Percentiles rank a stretch among this genome's conserved stretches.
Evolutionary conservation across 2,329 filamentous ascomycete species (phyloP).

Genomic region (Cytospora leucostoma): DNA sequence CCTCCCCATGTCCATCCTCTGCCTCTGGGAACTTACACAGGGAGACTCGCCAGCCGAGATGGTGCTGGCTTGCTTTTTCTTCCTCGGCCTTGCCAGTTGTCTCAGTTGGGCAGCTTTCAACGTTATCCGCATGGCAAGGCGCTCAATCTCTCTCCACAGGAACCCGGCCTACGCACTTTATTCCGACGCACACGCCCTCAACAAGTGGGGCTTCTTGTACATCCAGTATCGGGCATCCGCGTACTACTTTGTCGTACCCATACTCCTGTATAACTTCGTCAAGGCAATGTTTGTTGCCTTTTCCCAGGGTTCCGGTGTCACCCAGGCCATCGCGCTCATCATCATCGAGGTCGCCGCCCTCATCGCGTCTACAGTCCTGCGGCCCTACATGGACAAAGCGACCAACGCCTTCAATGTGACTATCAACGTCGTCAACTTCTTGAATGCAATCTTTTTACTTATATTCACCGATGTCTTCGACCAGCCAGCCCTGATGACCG

Average conservation of each 20-base stretch:
- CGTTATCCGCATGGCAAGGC: constrained; percentile 77
- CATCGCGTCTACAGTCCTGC: constrained; percentile 70
- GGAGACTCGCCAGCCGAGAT: constrained; percentile 78
- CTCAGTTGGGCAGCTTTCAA: constrained; percentile 79
- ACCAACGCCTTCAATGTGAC: constrained; percentile 89
- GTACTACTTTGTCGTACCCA: constrained; percentile 83
- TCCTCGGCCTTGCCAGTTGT: constrained; percentile 72
- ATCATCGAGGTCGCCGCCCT: constrained; percentile 74
- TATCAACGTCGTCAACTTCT: constrained; percentile 78
- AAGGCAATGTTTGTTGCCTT: constrained; percentile 84
- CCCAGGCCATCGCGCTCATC: constrained; percentile 75
- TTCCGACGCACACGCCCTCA: constrained; percentile 79
- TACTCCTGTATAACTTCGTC: constrained; percentile 70
- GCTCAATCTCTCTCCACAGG: constrained; percentile 80
- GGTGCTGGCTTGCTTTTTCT: constrained; percentile 77
- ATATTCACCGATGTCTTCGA: constrained; percentile 82
- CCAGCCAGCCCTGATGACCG: constrained; percentile 74
- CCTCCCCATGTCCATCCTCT: constrained; percentile 80
- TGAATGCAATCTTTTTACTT: constrained; percentile 78
- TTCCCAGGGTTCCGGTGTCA: constrained; percentile 63
- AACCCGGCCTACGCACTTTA: constrained; percentile 90
- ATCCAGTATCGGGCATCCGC: constrained; percentile 86
- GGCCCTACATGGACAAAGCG: constrained; percentile 95
- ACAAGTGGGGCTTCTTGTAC: constrained; percentile 93
- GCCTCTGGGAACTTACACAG: constrained; percentile 81